Base-by-base conservation (phyloP, 2,329 filamentous ascomycete species). In the Juglanconis juglandina region DNA sequence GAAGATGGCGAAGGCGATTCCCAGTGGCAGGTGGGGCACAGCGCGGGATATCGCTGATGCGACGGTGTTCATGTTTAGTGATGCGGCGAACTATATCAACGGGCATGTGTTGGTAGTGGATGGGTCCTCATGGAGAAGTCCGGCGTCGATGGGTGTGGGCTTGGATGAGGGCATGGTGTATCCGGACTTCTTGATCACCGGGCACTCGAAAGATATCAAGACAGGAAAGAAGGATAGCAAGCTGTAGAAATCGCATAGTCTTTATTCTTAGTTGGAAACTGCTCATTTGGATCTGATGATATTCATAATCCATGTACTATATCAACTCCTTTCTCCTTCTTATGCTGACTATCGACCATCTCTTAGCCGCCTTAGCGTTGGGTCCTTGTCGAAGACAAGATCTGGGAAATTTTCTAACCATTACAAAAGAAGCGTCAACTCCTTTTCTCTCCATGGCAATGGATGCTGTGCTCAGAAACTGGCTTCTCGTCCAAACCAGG, bases 41-140 rank as follows among this genome's bases (percentile, higher is more conserved):
- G 86, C 96, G 33, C 89, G 89, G 65, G 94, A 99, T 70, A 92
- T 99, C 68, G 90, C 92, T 0, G 94, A 99, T 74, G 91, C 94
- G 1, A 97, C 94, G 0, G 85, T 98, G 0, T 99, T 87, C 68
- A 73, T 98, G 58, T 95, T 97, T 71, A 90, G 89, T 50, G 90
- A 96, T 50, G 87, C 91, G 0, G 94, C 88, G 1, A 92, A 88
- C 71, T 96, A 90, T 72, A 86, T 98, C 51, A 96, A 90, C 66
- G 95, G 92, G 1, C 87, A 92, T 66, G 84, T 86, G 3, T 76
- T 97, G 41, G 90, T 96, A 37, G 90, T 91, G 66, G 86, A 90
- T 67, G 86, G 86, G 35, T 83, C 76, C 0, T 77, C 80, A 1
- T 87, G 84, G 84, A 77, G 83, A 62, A 70, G 81, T 50, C 79